Conservation (phyloP, 768 basidiomycete genomes). For the Hemileccinum rubropunctum region DNA sequence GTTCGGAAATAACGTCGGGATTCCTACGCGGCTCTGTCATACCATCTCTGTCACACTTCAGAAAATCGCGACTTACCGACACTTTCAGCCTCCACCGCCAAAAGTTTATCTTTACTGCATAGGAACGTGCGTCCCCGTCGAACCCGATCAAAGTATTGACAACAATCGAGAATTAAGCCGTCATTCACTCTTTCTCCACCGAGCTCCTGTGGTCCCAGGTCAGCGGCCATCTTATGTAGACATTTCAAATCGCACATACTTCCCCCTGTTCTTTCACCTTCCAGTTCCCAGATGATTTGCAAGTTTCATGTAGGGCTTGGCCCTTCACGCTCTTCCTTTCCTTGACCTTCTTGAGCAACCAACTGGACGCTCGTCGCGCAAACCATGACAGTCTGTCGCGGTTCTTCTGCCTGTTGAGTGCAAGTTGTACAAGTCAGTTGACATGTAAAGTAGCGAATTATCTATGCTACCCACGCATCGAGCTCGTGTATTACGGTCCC, state of each 20-base stretch:
- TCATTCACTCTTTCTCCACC: constrained; percentile 55
- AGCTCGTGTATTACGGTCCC: constrained; percentile 76
- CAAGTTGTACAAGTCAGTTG: neutral
- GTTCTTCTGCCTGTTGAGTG: constrained; percentile 38
- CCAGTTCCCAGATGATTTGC: constrained; percentile 60
- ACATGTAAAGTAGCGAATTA: neutral
- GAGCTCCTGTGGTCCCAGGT: constrained; percentile 15
- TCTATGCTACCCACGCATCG: constrained; percentile 51
- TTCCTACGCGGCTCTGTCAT: constrained; percentile 17
- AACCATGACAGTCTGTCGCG: constrained; percentile 50
- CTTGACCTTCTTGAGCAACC: constrained; percentile 62
- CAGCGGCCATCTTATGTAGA: neutral
- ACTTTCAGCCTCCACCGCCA: constrained; percentile 52
- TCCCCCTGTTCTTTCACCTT: constrained; percentile 45
- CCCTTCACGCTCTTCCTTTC: constrained; percentile 55
- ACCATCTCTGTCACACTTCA: neutral
- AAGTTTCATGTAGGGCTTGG: constrained; percentile 63
- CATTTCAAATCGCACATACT: constrained; percentile 28
- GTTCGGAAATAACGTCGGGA: constrained; percentile 28
- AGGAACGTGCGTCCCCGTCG: constrained; percentile 50
- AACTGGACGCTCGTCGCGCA: constrained; percentile 65
- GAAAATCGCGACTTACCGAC: constrained; percentile 36
- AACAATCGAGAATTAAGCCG: constrained; percentile 72
- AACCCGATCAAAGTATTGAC: constrained; percentile 50
- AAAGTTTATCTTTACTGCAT: constrained; percentile 68